Conservation (phyloP, 768 basidiomycete species). For the Phaffia australis region DNA sequence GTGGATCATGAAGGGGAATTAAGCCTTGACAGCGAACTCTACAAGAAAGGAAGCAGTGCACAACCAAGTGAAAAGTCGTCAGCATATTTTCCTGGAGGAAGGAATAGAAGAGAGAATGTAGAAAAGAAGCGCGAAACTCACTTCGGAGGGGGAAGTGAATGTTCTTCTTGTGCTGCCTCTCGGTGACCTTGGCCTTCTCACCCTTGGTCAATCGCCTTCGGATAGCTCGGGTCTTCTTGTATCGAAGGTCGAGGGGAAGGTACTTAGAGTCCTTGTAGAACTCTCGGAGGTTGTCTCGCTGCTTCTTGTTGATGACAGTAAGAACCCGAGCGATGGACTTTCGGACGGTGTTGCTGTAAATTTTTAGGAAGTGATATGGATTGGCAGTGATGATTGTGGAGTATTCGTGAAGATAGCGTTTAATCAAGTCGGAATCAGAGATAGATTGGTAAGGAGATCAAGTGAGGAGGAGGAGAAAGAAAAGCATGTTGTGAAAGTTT, state of each 20-base stretch:
- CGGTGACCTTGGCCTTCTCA: conserved; percentile 73
- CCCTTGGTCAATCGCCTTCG: conserved; percentile 87
- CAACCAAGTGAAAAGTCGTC: conserved; percentile 17
- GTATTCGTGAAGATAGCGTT: not conserved
- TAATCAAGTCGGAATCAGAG: too few species aligned
- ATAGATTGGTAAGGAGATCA: not conserved
- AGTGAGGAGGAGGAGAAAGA: not conserved
- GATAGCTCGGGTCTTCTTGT: conserved; percentile 98
- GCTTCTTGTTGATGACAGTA: conserved; percentile 98
- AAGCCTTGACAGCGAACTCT: conserved; percentile 86
- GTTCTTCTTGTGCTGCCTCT: conserved; percentile 89
- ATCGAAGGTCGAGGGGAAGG: conserved; percentile 89
- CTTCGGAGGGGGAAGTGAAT: conserved; percentile 81
- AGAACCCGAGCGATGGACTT: conserved; percentile 96
- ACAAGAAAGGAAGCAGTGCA: conserved; percentile 14
- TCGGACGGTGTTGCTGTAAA: conserved; percentile 74
- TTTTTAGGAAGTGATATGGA: not conserved
- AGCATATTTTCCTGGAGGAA: too few species aligned
- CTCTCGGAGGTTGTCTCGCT: conserved; percentile 89
- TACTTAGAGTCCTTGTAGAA: conserved; percentile 96
- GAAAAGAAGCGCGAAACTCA: conserved; percentile 15
- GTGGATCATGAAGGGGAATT: conserved; percentile 18
- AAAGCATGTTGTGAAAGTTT: not conserved
- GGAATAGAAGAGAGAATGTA: not conserved
- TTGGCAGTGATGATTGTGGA: not conserved